phyloP scores from a whole-genome alignment of 257 asterid species.

The Echites panduratus region DNA sequence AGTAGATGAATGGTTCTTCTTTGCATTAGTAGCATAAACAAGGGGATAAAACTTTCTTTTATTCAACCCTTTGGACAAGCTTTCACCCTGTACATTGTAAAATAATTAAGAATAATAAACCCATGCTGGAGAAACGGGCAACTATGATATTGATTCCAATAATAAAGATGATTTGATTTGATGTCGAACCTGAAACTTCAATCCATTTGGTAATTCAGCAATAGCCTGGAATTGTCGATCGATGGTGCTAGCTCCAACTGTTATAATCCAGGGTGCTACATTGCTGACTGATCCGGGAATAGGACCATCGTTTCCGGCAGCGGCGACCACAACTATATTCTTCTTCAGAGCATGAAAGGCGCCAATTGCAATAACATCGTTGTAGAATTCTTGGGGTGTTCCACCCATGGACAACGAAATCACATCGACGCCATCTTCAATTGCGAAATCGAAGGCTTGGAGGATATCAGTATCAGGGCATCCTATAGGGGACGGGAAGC shows the following conservation, averaged over 20 bases:
- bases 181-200: slow-evolving; percentile 21
- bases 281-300: slow-evolving; percentile 29
- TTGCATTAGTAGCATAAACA: slow-evolving; percentile 36
- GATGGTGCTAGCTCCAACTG: slow-evolving; percentile 68
- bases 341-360: slow-evolving; percentile 54
- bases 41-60: slow-evolving; percentile 26
- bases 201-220: slow-evolving; percentile 30
- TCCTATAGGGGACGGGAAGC: slow-evolving; percentile 30
- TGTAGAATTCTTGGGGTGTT: background rate
- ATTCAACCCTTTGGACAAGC: slow-evolving; percentile 37
- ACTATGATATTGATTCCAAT: too few species aligned
- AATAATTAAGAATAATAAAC: background rate
- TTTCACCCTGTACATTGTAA: slow-evolving; percentile 36
- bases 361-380: slow-evolving; percentile 45
- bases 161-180: background rate
- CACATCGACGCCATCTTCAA: slow-evolving; percentile 69
- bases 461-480: slow-evolving; percentile 58
- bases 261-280: slow-evolving; percentile 65
- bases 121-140: background rate
- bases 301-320: slow-evolving; percentile 63
- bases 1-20: slow-evolving; percentile 21
- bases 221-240: slow-evolving; percentile 33
- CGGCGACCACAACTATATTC: slow-evolving; percentile 43
- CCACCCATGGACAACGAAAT: slow-evolving; percentile 65
- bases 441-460: slow-evolving; percentile 52